Conservation (phyloP, 2,329 filamentous ascomycete species). For the Fusarium sp. region DNA sequence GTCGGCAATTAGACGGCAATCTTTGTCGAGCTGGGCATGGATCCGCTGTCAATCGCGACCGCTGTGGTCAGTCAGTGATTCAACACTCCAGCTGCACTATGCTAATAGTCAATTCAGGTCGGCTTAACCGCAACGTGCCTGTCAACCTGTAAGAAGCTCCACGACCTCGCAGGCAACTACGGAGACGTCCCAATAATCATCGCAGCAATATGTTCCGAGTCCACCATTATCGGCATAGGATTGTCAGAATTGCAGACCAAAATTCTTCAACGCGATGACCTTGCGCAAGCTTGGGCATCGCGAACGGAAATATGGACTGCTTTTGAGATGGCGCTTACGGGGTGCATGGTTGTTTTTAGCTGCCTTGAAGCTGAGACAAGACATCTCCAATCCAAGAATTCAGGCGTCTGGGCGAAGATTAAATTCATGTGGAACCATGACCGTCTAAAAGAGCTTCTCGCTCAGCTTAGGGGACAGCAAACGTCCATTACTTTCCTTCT, state of each 20-base stretch:
- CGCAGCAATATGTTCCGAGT: constrained; percentile 16
- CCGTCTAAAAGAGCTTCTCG: not conserved
- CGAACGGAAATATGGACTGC: constrained; percentile 1
- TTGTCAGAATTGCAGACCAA: constrained; percentile 20
- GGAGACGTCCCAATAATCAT: not conserved
- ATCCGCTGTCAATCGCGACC: constrained; percentile 15
- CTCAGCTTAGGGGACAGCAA: not conserved
- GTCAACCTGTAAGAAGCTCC: constrained; percentile 8
- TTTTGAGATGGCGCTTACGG: constrained; percentile 4
- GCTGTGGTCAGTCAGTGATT: constrained; percentile 1
- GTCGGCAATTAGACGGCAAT: rapidly evolving
- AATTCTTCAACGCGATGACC: constrained; percentile 3
- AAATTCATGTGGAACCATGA: constrained; percentile 24
- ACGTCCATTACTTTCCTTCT: no score
- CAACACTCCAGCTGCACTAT: rapidly evolving
- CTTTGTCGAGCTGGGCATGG: not conserved
- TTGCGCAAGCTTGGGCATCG: constrained; percentile 3
- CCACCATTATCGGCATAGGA: constrained; percentile 3
- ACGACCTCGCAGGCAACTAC: not conserved
- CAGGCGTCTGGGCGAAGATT: not conserved
- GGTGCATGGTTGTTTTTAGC: constrained; percentile 17
- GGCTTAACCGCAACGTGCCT: constrained; percentile 19
- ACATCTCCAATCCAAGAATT: not conserved
- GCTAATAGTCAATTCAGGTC: not conserved
- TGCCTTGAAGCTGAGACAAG: constrained; percentile 6